A percentile compares a stretch with the other conserved stretches of the same genome.
These are phyloP conservation scores for Chrysanthemum seticuspe DNA, from an alignment of 129 eudicot species.

Conservation along the genomic window DNA sequence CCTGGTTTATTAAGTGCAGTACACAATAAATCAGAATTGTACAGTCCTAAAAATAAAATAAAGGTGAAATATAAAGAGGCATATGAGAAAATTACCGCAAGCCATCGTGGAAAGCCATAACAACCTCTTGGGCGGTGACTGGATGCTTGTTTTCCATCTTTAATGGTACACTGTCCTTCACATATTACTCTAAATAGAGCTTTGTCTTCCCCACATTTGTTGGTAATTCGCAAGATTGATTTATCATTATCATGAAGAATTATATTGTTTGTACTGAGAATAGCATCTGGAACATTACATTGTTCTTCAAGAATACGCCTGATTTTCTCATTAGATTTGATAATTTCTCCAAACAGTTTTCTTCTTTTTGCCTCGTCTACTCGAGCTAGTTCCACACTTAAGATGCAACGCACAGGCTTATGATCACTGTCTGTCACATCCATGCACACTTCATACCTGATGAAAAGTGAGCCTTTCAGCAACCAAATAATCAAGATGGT, in stretches of 20 bases:
- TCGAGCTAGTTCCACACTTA: slow-evolving; percentile 82
- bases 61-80: no score
- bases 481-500: slow-evolving; percentile 5
- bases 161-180: slow-evolving; percentile 74
- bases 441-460: slow-evolving; percentile 96
- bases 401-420: slow-evolving; percentile 91
- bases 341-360: slow-evolving; percentile 71
- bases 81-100: no score
- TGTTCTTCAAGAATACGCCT: slow-evolving; percentile 52
- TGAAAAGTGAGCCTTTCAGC: slow-evolving; percentile 7
- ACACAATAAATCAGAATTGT: no score
- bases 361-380: slow-evolving; percentile 88
- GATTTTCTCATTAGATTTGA: slow-evolving; percentile 53
- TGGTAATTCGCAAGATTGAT: slow-evolving; percentile 78
- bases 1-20: no score
- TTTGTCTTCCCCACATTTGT: slow-evolving; percentile 60
- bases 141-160: slow-evolving; percentile 45
- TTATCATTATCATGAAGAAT: slow-evolving; percentile 71
- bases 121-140: no score
- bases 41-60: no score
- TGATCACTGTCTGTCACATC: slow-evolving; percentile 96
- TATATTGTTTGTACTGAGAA: no score
- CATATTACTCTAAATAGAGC: slow-evolving; percentile 71
- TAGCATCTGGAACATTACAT: slow-evolving; percentile 32
- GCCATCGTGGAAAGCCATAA: no score